These are phyloP conservation scores for Discostella stelligeroides DNA, from an alignment of 108 stramenopile species.

Conservation along the genomic window DNA sequence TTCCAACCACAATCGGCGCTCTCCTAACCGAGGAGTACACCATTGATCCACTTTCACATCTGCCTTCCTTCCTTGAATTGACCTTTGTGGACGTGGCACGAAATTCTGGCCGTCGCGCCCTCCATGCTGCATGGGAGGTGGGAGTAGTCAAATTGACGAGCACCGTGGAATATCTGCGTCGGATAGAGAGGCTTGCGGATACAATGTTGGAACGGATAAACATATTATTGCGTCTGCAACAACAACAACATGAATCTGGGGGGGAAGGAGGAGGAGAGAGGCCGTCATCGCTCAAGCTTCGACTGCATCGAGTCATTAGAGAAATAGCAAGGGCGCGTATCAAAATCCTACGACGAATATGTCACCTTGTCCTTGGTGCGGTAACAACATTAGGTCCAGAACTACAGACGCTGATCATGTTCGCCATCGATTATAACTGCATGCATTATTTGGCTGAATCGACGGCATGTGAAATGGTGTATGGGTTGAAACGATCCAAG, in stretches of 20 bases:
- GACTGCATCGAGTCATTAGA: conserved; percentile 3
- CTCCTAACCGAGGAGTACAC: conserved; percentile 84
- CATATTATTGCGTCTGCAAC: conserved; percentile 4
- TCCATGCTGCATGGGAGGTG: conserved; percentile 48
- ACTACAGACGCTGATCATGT: conserved; percentile 59
- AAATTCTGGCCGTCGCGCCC: conserved; percentile 58
- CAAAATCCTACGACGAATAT: conserved; percentile 23
- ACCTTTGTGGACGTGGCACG: conserved; percentile 71
- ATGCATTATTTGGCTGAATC: conserved; percentile 56
- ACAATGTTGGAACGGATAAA: conserved; percentile 3
- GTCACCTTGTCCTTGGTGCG: conserved; percentile 25
- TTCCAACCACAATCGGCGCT: conserved; percentile 68
- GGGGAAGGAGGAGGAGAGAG: not conserved
- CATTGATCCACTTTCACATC: conserved; percentile 69
- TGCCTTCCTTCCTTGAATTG: conserved; percentile 87
- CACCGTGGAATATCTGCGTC: conserved; percentile 10
- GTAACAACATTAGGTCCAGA: conserved; percentile 53
- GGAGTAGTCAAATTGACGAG: conserved; percentile 27
- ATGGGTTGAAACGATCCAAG: conserved; percentile 68
- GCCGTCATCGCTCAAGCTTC: conserved; percentile 1
- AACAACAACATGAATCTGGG: not conserved
- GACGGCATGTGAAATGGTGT: conserved; percentile 71
- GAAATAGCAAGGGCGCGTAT: conserved; percentile 12
- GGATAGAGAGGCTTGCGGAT: conserved; percentile 32
- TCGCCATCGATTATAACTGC: conserved; percentile 61